phyloP scores from a whole-genome alignment of 2,329 filamentous ascomycete species.

The Paraphaeosphaeria sporulosa region DNA sequence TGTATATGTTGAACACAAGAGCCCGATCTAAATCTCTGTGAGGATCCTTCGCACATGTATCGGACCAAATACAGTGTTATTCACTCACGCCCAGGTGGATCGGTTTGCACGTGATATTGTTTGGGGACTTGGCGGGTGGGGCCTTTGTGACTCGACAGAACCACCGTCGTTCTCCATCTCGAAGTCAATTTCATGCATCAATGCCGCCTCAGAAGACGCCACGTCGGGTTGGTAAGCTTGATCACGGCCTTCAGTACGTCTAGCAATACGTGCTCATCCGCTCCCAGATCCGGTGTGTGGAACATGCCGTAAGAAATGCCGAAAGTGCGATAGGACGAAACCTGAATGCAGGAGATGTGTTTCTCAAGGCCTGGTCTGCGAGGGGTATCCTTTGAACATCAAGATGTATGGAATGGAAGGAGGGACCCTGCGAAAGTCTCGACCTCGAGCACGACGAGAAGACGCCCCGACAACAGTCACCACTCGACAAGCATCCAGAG shows the following conservation, averaged over 20 bases:
- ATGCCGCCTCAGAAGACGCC: slow-evolving; percentile 3
- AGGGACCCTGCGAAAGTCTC: slow-evolving; percentile 12
- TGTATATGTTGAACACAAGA: no score
- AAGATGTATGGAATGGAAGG: slow-evolving; percentile 20
- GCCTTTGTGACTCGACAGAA: neutral
- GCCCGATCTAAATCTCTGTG: no score
- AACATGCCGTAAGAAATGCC: slow-evolving; percentile 24
- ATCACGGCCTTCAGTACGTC: no score
- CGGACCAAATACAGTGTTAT: neutral
- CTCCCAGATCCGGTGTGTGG: slow-evolving; percentile 23
- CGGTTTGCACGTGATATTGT: neutral
- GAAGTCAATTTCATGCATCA: neutral
- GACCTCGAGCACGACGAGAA: slow-evolving; percentile 7
- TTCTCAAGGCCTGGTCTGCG: slow-evolving; percentile 21
- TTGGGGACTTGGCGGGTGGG: neutral
- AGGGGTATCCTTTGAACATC: slow-evolving; percentile 22
- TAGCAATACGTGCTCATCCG: neutral
- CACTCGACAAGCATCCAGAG: neutral
- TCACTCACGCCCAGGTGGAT: neutral
- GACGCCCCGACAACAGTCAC: neutral
- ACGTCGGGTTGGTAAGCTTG: slow-evolving; percentile 9
- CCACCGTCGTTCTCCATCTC: neutral
- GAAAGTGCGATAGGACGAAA: slow-evolving; percentile 22
- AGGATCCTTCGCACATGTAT: no score
- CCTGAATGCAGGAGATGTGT: slow-evolving; percentile 22